Base-by-base conservation (phyloP, 1,284 basidiomycete genomes). In the Cryptococcus sp. region DNA sequence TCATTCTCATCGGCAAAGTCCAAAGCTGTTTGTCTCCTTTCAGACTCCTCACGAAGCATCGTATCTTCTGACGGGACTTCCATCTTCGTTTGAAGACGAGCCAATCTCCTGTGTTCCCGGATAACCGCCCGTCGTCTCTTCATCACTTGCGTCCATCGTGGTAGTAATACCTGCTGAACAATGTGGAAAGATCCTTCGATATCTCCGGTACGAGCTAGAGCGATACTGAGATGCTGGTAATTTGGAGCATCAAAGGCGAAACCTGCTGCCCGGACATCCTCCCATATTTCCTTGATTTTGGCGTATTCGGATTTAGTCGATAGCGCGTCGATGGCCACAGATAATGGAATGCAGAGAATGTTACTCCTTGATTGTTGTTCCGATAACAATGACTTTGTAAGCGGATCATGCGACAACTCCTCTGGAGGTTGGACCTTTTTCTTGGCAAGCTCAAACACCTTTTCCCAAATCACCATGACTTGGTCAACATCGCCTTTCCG, bases 201-300 rank as follows among this genome's bases (percentile, higher is more conserved):
- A 65, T 95, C 84, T 15, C 88, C 92, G 0, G 87, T 88, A 36
- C 87, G 83, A 34, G 91, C 80, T 36, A 95, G 82, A 11, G 87
- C 88, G 3, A 86, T 79, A 31, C 81, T 83, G 31, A 95, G 80
- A 66, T 90, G 86, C 70, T 97, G 98, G 88, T 91, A 98, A 75
- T 97, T 98, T 65, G 88, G 85, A 10, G 89, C 83, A 70, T 97
- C 91, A 68, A 94, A 92, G 3, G 81, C 81, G 63, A 95, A 89
- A 1, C 90, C 90, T n/a, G 80, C 74, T 5, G 76, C 62, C 59
- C 83, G 82, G 48, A 90, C 82, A 34, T 78, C 70, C 14, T 79
- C 76, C 94, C 95, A 98, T 0, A 83, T 79, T 10, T 75, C 70
- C 15, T 86, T 83, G 42, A 96, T 82, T 55, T 86, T 82, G 6